Evolutionary conservation across 2,329 filamentous ascomycete species (phyloP).

Genomic region (Byssochlamys sp.): DNA sequence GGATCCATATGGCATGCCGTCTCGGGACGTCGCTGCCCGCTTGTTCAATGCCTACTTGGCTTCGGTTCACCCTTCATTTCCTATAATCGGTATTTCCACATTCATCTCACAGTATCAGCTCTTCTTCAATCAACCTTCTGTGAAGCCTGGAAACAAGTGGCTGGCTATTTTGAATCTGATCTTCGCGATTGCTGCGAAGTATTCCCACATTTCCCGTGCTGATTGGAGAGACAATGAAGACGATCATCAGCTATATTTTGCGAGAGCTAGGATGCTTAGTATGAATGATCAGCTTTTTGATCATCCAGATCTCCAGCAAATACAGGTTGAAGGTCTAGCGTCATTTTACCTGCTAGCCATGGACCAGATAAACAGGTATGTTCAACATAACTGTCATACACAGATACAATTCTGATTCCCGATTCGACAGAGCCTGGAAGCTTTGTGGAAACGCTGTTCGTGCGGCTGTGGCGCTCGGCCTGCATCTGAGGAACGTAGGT

Average conservation of each 20-base stretch:
- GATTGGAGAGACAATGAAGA: slow-evolving; percentile 28
- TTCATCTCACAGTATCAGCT: slow-evolving; percentile 35
- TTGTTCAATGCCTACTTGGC: slow-evolving; percentile 34
- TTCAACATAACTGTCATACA: background rate
- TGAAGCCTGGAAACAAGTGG: slow-evolving; percentile 32
- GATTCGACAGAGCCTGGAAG: slow-evolving; percentile 31
- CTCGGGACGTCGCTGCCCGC: slow-evolving; percentile 26
- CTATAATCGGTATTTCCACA: slow-evolving; percentile 32
- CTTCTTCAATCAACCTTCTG: slow-evolving; percentile 23
- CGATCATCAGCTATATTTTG: slow-evolving; percentile 33
- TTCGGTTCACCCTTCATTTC: slow-evolving; percentile 37
- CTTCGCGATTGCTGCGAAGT: slow-evolving; percentile 35
- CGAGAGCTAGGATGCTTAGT: slow-evolving; percentile 29
- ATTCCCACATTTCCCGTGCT: slow-evolving; percentile 28
- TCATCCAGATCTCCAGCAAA: slow-evolving; percentile 34
- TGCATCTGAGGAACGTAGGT: slow-evolving; percentile 35
- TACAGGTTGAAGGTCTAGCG: slow-evolving; percentile 35
- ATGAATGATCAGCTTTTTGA: slow-evolving; percentile 32
- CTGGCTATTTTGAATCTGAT: slow-evolving; percentile 38
- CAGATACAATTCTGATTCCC: background rate
- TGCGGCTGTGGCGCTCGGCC: slow-evolving; percentile 31
- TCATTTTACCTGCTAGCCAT: slow-evolving; percentile 33
- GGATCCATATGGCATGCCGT: slow-evolving; percentile 29
- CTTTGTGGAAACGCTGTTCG: slow-evolving; percentile 32
- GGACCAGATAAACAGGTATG: slow-evolving; percentile 36